Conservation (phyloP, 140 eudicot genomes). For the Ambrosia hybrid region DNA sequence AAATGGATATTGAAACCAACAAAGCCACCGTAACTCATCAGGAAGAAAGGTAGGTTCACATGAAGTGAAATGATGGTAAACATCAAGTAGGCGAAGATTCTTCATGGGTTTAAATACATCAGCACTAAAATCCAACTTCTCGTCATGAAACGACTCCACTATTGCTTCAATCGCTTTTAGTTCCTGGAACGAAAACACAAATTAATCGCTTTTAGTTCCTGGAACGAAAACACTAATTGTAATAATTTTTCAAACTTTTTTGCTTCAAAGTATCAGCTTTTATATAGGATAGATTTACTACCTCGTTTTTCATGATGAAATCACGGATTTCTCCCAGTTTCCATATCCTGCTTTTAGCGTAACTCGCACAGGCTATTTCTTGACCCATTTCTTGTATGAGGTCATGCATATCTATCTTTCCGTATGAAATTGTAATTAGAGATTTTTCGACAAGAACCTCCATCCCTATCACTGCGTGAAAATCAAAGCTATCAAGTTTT, state of each 20-base stretch:
- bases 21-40: conserved; percentile 8
- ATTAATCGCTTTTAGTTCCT: neutral
- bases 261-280: neutral
- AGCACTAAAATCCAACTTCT: neutral
- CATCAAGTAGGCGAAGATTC: neutral
- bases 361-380: neutral
- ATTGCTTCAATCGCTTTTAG: conserved; percentile 9
- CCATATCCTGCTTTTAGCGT: conserved; percentile 13
- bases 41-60: conserved; percentile 12
- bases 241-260: neutral
- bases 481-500: conserved; percentile 11
- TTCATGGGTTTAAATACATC: neutral
- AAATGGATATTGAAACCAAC: conserved; percentile 1
- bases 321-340: neutral
- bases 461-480: neutral
- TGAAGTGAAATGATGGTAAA: neutral
- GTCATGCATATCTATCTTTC: conserved; percentile 2
- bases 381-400: conserved; percentile 15
- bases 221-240: neutral
- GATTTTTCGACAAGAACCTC: neutral
- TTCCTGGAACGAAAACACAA: neutral
- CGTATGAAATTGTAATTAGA: neutral
- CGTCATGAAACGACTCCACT: neutral
- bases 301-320: neutral
- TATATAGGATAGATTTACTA: neutral